These are phyloP conservation scores for Chaetomium fimeti DNA, from an alignment of 495 filamentous ascomycete species.

Conservation along the genomic window DNA sequence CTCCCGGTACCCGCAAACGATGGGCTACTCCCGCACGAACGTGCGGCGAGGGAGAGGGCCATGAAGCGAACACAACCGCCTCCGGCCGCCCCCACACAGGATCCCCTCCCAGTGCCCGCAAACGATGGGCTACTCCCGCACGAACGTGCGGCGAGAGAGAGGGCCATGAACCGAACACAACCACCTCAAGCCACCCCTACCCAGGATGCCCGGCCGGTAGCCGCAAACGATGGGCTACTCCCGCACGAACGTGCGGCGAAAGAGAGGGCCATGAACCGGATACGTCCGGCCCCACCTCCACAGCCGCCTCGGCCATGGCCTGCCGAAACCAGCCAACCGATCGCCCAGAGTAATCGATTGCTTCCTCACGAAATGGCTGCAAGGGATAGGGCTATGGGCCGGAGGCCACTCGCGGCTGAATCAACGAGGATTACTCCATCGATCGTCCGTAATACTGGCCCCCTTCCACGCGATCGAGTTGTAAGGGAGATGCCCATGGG, in stretches of 20 bases:
- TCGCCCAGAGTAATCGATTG: no score
- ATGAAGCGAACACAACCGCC: not conserved
- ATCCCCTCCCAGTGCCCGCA: not conserved
- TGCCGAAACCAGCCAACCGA: no score
- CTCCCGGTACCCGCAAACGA: not conserved
- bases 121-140: not conserved
- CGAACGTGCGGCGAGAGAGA: not conserved
- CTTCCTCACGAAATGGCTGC: no score
- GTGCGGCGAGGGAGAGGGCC: not conserved
- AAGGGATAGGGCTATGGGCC: no score
- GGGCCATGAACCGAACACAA: not conserved
- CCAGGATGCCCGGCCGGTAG: not conserved
- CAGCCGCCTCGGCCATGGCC: no score
- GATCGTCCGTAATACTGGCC: no score
- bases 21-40: not conserved
- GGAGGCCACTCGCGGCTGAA: no score
- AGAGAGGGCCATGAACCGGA: not conserved
- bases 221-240: conserved; percentile 9
- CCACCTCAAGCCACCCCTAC: not conserved
- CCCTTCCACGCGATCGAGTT: no score
- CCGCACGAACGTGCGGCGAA: conserved; percentile 16
- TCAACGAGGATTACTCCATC: no score
- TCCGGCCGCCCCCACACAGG: not conserved
- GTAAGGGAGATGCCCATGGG: no score
- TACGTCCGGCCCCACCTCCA: no score